Base-by-base conservation (phyloP, 495 filamentous ascomycete species). In the Trichocladium antarcticum region DNA sequence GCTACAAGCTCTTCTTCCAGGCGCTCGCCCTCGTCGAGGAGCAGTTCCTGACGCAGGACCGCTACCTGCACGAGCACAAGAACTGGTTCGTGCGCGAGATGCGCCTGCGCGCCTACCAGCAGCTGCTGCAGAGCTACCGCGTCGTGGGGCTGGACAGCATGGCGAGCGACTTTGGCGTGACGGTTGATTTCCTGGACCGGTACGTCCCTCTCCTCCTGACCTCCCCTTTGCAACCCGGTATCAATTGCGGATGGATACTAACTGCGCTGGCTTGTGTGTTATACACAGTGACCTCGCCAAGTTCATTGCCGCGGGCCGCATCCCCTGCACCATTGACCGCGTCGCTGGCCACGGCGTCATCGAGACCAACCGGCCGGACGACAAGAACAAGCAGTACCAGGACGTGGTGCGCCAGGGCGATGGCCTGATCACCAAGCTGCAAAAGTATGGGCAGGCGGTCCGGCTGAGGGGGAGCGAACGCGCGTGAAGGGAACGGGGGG, bases 311-410 rank as follows among this genome's bases (percentile, higher is more conserved):
- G 87, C 80, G 53, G 86, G 89, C 68, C 82, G 92, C 58, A 85
- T 98, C 57, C 80, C 89, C 12, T 96, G 90, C 74, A 95, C 87
- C 22, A 96, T 98, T 57, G 92, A 98, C 71, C 87, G 92, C 39
- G 93, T 98, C 51, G 69, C 72, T 0, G 74, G 75, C 51, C 89
- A 92, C 56, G 90, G 89, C 32, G 85, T 97, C 60, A 96, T 98
- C 59, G 93, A 97, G 74, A 98, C 90, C 21, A 94, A 95, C 69
- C 76, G 93, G 42, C 89, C 92, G 4, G 93, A 96, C 61, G 88
- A 95, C 66, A 97, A 97, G 79, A 95, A 96, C 74, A 94, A 93
- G 74, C 92, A 98, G 68, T 98, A 97, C 65, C 80, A 89, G 42
- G 92, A 96, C 59, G 87, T 96, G 29, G 87, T 98, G 42, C 92